Base-by-base conservation (phyloP, 106 monocot species). In the Chionographis japonica region DNA sequence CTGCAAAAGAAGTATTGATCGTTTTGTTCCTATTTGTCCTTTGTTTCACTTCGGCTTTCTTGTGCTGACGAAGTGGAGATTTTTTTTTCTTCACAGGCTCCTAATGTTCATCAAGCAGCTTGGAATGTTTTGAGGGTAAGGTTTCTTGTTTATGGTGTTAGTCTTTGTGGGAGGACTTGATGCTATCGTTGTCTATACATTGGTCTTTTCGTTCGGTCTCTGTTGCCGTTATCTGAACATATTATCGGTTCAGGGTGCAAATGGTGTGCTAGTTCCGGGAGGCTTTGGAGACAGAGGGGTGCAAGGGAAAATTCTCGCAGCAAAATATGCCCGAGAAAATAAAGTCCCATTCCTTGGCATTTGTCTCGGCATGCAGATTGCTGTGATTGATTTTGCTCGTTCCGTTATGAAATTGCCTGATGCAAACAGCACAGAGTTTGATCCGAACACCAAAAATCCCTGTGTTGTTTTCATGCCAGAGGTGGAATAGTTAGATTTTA, bases 281-380 rank as follows among this genome's bases (percentile, higher is more conserved):
- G 95, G 95, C 39, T 97, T 97, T 76, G 95, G 95, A 53, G 92
- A 92, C 68, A 74, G 95, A 82, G 95, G 95, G 4, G 89, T 97
- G 3, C 70, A 86, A 65, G 95, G 95, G 50, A 95, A 95, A 75
- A 91, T 95, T 12, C 75, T 88, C 20, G 95, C 95, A 11, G 95
- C 95, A 65, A 84, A 86, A 76, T 91, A 91, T 80, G 91, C 95
- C 3, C 83, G 91, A 49, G 91, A 95, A 77, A 91, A 84, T 12
- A 82, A 82, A 52, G 54, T 90, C 53, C 90, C 90, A 20, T 90
- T 64, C 37, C 81, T 95, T 4, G 95, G 95, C 41, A 86, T 95
- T 70, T 95, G 95, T 69, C 72, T 95, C 54, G 95, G 95, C 16
- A 88, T 95, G 95, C 95, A 95, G 65, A 82, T 86, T 77, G 95